Conservation (phyloP, 257 asterid genomes). For the Capsicum rhomboideum region DNA sequence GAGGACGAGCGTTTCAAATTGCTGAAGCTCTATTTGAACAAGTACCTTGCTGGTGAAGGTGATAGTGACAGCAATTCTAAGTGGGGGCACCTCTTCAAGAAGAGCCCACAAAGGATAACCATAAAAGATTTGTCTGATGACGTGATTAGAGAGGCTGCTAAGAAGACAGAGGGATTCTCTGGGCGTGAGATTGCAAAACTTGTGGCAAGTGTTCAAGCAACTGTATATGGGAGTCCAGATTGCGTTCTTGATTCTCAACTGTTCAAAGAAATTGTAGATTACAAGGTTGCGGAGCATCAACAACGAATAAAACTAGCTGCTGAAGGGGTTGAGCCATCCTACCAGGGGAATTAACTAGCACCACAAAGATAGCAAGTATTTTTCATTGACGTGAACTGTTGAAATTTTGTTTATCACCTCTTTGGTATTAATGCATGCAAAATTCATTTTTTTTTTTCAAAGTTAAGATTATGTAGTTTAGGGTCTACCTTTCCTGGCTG, state of each 20-base stretch:
- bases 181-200: conserved; percentile 96
- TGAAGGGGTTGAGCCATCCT: conserved; percentile 19
- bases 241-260: conserved; percentile 61
- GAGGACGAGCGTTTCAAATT: conserved; percentile 87
- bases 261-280: conserved; percentile 71
- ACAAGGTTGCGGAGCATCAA: conserved; percentile 78
- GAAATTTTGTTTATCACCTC: neutral
- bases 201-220: conserved; percentile 90
- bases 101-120: conserved; percentile 47
- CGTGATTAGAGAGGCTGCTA: conserved; percentile 60
- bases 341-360: neutral
- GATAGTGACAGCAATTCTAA: conserved; percentile 28
- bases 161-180: conserved; percentile 69
- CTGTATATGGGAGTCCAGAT: conserved; percentile 79
- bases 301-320: conserved; percentile 69
- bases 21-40: conserved; percentile 72
- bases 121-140: conserved; percentile 61
- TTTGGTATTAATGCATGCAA: neutral
- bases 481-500: neutral
- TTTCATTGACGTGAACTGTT: neutral
- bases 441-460: neutral
- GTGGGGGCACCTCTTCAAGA: conserved; percentile 50
- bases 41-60: conserved; percentile 59
- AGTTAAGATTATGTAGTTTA: neutral
- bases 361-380: neutral